Conservation (phyloP, 2,329 filamentous ascomycete genomes). For the Juglanconis juglandina region DNA sequence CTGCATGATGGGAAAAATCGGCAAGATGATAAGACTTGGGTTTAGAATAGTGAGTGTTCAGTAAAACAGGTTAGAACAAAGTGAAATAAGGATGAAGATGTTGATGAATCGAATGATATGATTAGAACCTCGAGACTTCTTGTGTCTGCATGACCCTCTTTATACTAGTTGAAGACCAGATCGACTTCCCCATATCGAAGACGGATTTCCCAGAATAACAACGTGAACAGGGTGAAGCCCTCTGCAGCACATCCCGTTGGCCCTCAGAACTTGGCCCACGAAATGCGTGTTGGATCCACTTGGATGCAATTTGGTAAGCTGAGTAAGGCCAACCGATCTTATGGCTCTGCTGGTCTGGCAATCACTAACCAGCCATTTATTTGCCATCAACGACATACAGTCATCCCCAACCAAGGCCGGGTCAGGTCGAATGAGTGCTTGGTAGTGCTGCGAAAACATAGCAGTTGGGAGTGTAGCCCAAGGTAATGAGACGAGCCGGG, state of each 20-base stretch:
- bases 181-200: not conserved
- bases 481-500: not conserved
- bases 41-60: not conserved
- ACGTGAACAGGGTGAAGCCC: not conserved
- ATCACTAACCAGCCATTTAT: not conserved
- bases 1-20: not conserved
- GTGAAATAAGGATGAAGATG: not conserved
- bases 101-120: not conserved
- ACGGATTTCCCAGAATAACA: not conserved
- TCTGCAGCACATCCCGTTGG: not conserved
- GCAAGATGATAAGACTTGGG: not conserved
- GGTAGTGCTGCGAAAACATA: not conserved
- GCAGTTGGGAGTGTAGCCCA: not conserved
- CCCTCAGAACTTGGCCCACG: not conserved
- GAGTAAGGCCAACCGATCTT: not conserved
- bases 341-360: not conserved
- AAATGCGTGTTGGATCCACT: not conserved
- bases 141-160: not conserved
- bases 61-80: not conserved
- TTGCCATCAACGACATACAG: not conserved
- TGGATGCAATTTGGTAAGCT: not conserved
- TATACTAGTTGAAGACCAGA: not conserved
- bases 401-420: not conserved
- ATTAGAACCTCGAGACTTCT: not conserved
- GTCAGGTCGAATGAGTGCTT: not conserved